Evolutionary conservation across 495 filamentous ascomycete genomes (phyloP).

Genomic region (Annulohypoxylon stygium): DNA sequence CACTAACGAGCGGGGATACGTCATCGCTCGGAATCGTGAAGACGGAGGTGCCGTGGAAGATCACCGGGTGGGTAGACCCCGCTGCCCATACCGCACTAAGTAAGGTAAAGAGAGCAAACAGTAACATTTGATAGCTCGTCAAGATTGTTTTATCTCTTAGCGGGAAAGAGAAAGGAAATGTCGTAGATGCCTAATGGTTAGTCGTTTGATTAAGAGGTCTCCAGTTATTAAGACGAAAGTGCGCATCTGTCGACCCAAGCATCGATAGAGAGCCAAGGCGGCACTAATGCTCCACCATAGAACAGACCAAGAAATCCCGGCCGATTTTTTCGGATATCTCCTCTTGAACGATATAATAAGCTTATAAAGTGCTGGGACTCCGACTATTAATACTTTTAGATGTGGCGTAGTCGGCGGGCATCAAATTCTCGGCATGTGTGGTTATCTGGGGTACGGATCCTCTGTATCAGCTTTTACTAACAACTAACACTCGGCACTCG

Average conservation of each 20-base stretch:
- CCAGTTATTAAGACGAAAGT: not conserved
- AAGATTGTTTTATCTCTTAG: not conserved
- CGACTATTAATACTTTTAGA: not conserved
- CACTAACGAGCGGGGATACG: not conserved
- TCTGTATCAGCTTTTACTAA: not conserved
- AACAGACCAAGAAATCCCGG: not conserved
- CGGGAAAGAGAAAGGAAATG: not conserved
- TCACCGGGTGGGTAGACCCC: not conserved
- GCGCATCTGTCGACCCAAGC: not conserved
- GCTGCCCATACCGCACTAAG: not conserved
- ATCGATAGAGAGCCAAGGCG: not conserved
- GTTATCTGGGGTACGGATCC: conserved; percentile 14
- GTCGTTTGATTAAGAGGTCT: not conserved
- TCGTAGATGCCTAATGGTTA: not conserved
- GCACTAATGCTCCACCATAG: not conserved
- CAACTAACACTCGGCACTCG: not conserved
- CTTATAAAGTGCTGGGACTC: not conserved
- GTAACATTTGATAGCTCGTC: not conserved
- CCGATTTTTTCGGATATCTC: not conserved
- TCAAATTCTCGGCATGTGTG: not conserved
- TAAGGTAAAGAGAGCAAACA: not conserved
- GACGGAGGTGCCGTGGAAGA: conserved; percentile 6
- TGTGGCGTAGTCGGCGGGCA: not conserved
- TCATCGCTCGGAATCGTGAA: not conserved
- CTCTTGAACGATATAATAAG: not conserved